A percentile compares a stretch with the other conserved stretches of the same genome.
phyloP scores from a whole-genome alignment of 1,284 basidiomycete genomes.

The Ustilago loliicola region DNA sequence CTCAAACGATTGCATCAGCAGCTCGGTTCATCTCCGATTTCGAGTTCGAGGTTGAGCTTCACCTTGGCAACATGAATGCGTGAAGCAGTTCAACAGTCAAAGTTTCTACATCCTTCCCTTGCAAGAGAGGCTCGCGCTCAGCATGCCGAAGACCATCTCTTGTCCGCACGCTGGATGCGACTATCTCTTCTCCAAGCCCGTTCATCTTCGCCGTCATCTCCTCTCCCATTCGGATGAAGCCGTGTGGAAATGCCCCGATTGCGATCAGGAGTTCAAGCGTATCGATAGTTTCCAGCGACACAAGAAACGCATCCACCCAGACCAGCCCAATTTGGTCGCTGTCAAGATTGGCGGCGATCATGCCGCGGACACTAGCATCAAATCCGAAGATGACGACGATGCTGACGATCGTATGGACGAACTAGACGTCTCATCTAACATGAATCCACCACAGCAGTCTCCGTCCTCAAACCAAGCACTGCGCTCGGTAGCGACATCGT shows the following conservation, averaged over 20 bases:
- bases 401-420: slow-evolving; percentile 22
- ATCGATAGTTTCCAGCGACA: slow-evolving; percentile 55
- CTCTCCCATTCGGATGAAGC: slow-evolving; percentile 49
- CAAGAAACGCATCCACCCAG: slow-evolving; percentile 52
- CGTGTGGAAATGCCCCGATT: slow-evolving; percentile 46
- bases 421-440: slow-evolving; percentile 7
- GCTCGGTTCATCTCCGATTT: too few species aligned
- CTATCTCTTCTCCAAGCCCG: slow-evolving; percentile 48
- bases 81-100: neutral
- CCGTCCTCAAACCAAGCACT: neutral
- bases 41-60: neutral
- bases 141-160: slow-evolving; percentile 48
- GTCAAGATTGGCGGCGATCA: slow-evolving; percentile 25
- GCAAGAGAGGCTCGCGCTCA: neutral
- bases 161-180: slow-evolving; percentile 49
- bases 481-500: neutral
- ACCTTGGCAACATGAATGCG: neutral
- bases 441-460: neutral
- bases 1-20: too few species aligned
- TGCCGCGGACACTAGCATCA: slow-evolving; percentile 7
- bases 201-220: slow-evolving; percentile 45
- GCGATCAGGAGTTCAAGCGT: slow-evolving; percentile 49
- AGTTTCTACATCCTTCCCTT: neutral
- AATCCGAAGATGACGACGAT: slow-evolving; percentile 30
- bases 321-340: slow-evolving; percentile 28